Conservation (phyloP, 208 protist species). For the Zelonia costaricensis region DNA sequence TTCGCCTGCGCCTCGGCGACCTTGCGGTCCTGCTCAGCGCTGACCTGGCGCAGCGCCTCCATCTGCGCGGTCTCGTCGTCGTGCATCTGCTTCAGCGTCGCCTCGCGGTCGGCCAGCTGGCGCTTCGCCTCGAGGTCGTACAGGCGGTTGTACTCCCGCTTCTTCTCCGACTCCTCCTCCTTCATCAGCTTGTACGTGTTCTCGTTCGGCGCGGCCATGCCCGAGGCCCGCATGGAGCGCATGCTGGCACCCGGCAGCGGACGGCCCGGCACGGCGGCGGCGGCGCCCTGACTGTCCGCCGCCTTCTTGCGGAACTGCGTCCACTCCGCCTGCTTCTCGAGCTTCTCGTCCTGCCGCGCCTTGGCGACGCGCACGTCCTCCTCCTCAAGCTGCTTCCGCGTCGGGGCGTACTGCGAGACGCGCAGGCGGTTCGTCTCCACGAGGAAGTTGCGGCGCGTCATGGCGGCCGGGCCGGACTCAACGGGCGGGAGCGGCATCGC, state of each 20-base stretch:
- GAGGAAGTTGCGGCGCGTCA: slow-evolving; percentile 80
- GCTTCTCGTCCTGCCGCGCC: slow-evolving; percentile 46
- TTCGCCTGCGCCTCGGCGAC: slow-evolving; percentile 51
- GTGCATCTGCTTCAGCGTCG: slow-evolving; percentile 43
- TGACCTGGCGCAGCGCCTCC: slow-evolving; percentile 41
- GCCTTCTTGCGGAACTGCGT: slow-evolving; percentile 11
- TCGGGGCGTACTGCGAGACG: slow-evolving; percentile 50
- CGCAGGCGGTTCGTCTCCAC: slow-evolving; percentile 80
- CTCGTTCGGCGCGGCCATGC: slow-evolving; percentile 22
- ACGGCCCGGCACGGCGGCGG: slow-evolving; percentile 17
- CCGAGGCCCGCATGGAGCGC: slow-evolving; percentile 30
- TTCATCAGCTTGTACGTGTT: slow-evolving; percentile 56
- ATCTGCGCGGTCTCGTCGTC: slow-evolving; percentile 56
- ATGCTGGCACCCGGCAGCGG: slow-evolving; percentile 63
- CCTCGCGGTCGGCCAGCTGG: slow-evolving; percentile 63
- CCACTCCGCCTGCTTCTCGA: slow-evolving; percentile 53
- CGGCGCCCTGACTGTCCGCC: slow-evolving; percentile 5
- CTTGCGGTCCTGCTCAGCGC: slow-evolving; percentile 44
- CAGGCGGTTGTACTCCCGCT: slow-evolving; percentile 59
- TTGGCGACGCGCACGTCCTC: slow-evolving; percentile 58
- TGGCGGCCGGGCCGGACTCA: slow-evolving; percentile 52
- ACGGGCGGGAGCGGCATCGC: slow-evolving; percentile 59
- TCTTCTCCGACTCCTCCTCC: slow-evolving; percentile 57
- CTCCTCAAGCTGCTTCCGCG: slow-evolving; percentile 57
- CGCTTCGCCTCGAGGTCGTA: slow-evolving; percentile 67